A percentile compares a stretch with the other conserved stretches of the same genome.
phyloP scores from a whole-genome alignment of 2,329 filamentous ascomycete species.

The Penicillium olsonii region DNA sequence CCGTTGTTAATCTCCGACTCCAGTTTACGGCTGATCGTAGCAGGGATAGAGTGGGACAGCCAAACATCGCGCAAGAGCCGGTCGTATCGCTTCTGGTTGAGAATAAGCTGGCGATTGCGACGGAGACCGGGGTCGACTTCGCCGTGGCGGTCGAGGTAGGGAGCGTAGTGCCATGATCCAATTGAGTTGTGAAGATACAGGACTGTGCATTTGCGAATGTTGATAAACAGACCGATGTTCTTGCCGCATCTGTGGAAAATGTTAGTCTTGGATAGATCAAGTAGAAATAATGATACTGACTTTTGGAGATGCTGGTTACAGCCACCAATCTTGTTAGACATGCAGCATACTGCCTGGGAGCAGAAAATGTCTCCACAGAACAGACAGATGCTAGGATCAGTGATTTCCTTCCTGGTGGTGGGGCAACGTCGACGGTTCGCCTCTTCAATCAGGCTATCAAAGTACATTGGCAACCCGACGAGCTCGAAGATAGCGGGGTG shows the following conservation, averaged over 20 bases:
- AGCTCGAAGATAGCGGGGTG: slow-evolving; percentile 95
- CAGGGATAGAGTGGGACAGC: slow-evolving; percentile 83
- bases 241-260: slow-evolving; percentile 70
- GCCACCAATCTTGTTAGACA: slow-evolving; percentile 71
- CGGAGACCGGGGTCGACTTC: slow-evolving; percentile 91
- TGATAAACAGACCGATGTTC: slow-evolving; percentile 91
- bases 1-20: slow-evolving; percentile 97
- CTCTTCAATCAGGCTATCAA: slow-evolving; percentile 89
- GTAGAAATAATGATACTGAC: slow-evolving; percentile 52
- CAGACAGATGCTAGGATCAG: slow-evolving; percentile 87
- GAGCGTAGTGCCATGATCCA: slow-evolving; percentile 82
- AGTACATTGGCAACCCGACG: slow-evolving; percentile 87
- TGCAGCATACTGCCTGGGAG: slow-evolving; percentile 89
- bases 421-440: slow-evolving; percentile 81
- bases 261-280: slow-evolving; percentile 11
- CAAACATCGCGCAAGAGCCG: slow-evolving; percentile 81
- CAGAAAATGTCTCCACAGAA: slow-evolving; percentile 98
- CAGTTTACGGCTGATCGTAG: slow-evolving; percentile 82
- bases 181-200: slow-evolving; percentile 80
- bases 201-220: slow-evolving; percentile 92
- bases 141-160: slow-evolving; percentile 94
- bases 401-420: slow-evolving; percentile 85
- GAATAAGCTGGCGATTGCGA: slow-evolving; percentile 82
- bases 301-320: slow-evolving; percentile 87
- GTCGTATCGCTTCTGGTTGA: slow-evolving; percentile 94